Percentiles rank a stretch among this genome's conserved stretches.
These are phyloP conservation scores for Phialemonium atrogriseum DNA, from an alignment of 2,329 filamentous ascomycete genomes.

Conservation along the genomic window DNA sequence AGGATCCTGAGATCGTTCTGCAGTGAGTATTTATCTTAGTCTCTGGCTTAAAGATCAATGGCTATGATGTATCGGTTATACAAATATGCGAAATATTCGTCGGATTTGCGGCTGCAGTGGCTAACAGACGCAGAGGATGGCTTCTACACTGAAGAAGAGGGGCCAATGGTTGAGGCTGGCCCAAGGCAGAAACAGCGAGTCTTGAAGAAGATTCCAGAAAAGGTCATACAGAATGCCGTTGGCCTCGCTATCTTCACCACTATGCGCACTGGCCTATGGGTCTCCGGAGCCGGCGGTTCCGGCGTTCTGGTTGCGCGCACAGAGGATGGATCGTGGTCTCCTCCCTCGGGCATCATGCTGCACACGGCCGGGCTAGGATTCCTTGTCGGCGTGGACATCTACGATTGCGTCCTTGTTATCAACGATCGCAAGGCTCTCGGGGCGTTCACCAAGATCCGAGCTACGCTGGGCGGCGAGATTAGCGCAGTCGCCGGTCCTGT, in stretches of 20 bases:
- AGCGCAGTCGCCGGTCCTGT: constrained; percentile 52
- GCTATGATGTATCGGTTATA: not conserved
- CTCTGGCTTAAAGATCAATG: not conserved
- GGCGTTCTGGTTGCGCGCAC: constrained; percentile 51
- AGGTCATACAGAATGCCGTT: constrained; percentile 45
- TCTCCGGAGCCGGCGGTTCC: constrained; percentile 50
- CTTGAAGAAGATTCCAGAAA: constrained; percentile 23
- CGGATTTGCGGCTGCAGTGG: constrained; percentile 12
- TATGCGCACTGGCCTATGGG: constrained; percentile 49
- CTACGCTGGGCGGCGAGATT: constrained; percentile 63
- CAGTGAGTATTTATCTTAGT: constrained; percentile 25
- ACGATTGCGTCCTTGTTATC: constrained; percentile 69
- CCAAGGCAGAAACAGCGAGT: constrained; percentile 13
- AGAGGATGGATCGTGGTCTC: constrained; percentile 57
- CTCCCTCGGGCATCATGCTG: constrained; percentile 63
- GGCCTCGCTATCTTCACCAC: constrained; percentile 58
- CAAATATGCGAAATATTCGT: too few species aligned
- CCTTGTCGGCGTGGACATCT: constrained; percentile 64
- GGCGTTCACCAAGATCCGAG: constrained; percentile 58
- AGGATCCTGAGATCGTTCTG: constrained; percentile 68
- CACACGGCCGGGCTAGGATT: constrained; percentile 65
- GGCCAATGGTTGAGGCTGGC: not conserved
- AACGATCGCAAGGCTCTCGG: constrained; percentile 60
- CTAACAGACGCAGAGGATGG: constrained; percentile 8
- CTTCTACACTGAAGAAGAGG: constrained; percentile 5